These are phyloP conservation scores for Solanum chacoense DNA, from an alignment of 305 asterid species.

Conservation along the genomic window DNA sequence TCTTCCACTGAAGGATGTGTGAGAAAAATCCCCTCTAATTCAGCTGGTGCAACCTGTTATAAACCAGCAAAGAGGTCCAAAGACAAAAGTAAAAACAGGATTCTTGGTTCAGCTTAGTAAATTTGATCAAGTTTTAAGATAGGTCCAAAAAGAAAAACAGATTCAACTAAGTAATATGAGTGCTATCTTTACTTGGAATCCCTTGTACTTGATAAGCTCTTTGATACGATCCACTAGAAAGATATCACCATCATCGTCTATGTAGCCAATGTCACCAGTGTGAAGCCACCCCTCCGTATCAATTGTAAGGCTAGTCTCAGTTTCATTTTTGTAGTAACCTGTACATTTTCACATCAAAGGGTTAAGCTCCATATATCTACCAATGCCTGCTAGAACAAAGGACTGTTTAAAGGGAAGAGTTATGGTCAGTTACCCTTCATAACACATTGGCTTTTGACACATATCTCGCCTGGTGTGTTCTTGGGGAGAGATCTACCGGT, in stretches of 20 bases:
- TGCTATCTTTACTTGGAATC: constrained; percentile 50
- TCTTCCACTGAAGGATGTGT: constrained; percentile 80
- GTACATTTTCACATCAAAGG: not conserved
- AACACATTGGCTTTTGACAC: constrained; percentile 83
- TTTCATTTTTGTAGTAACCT: constrained; percentile 82
- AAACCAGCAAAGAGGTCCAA: not conserved
- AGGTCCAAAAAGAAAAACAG: not conserved
- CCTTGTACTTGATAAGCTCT: constrained; percentile 86
- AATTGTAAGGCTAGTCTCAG: constrained; percentile 55
- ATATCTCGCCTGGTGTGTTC: constrained; percentile 72
- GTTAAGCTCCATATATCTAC: not conserved
- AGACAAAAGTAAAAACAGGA: not conserved
- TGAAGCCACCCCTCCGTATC: constrained; percentile 90
- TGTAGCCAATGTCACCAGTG: constrained; percentile 90
- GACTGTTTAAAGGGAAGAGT: not conserved
- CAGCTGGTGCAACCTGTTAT: constrained; percentile 87
- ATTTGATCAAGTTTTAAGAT: not conserved
- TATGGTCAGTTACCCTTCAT: constrained; percentile 45
- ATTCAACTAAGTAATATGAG: not conserved
- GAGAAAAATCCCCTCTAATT: constrained; percentile 77
- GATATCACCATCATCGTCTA: constrained; percentile 73
- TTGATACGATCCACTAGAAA: constrained; percentile 87
- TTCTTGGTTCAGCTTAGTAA: not conserved
- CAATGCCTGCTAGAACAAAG: not conserved
- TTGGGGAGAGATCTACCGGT: constrained; percentile 47